Evolutionary conservation across 768 basidiomycete species (phyloP), one percentile per base, ranked within the genome.

Genomic region (Mycena maculata): DNA sequence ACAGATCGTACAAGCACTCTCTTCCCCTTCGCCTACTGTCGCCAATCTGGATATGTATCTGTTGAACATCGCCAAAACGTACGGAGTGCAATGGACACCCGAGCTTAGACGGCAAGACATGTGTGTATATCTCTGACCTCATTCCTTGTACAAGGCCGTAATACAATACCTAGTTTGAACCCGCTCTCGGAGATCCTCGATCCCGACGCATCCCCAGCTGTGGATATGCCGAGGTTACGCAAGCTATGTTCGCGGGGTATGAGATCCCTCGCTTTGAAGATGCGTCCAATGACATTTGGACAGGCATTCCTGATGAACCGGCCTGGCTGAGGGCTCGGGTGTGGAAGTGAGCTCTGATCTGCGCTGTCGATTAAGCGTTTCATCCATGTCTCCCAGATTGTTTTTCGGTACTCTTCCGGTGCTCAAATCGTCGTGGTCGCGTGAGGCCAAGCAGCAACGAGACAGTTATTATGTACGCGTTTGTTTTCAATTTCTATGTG

Each of bases 231-330:
- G 38, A 81, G 78, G 52, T 78, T 94, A 55, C 86, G 88, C 22
- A 77, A 77, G 63, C 75, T 92, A 33, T 92, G 91, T 74, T 76
- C 83, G 30, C 85, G 83, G 69, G 92, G 92, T 92, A 79, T 45
- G 83, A 73, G 42, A 55, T 53, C 31, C 31, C 20, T 39, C 27
- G 15, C 18, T 9, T 9, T 30, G 25, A 27, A n/a, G 42, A 41
- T 20, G 15, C 36, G 16, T 63, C 7, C 25, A 23, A 20, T 68
- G 20, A 68, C 33, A 56, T 62, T 55, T 48, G 39, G 44, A 20
- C 66, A 93, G 92, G 92, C 63, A 85, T 93, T 49, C 90, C 92
- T 53, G 87, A 91, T 70, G 84, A 90, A 71, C 92, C 92, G 45
- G 78, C 84, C 6, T 93, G 92, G 91, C 81, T 93, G 68, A 85